Evolutionary conservation across 805 yeast species (phyloP).

Genomic region (Metschnikowia gruessii): DNA sequence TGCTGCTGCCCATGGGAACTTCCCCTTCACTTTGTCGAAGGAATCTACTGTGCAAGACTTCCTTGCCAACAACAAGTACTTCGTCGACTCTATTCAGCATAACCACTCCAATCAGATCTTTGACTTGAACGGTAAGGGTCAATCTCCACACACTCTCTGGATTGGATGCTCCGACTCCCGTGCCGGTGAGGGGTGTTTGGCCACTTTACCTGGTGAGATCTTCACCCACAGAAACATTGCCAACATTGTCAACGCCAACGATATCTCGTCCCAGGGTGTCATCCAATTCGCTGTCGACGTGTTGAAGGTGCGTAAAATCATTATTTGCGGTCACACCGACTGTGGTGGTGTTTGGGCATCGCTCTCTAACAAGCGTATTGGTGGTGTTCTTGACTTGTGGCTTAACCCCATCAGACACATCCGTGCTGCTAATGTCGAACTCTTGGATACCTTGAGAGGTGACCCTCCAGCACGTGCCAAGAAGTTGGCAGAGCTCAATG

Average conservation of each 20-base stretch:
- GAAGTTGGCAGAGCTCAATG: constrained; percentile 24
- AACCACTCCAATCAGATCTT: constrained; percentile 21
- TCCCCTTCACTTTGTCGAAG: constrained; percentile 47
- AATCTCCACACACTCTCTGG: constrained; percentile 23
- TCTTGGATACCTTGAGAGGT: constrained; percentile 16
- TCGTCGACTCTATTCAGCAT: constrained; percentile 21
- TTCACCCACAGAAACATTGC: constrained; percentile 24
- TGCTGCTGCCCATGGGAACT: constrained; percentile 22
- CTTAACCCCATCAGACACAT: constrained; percentile 23
- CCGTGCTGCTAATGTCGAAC: constrained; percentile 20
- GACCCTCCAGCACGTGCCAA: constrained; percentile 20
- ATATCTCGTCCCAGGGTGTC: constrained; percentile 21
- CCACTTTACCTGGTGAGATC: constrained; percentile 22
- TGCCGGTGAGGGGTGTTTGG: constrained; percentile 21
- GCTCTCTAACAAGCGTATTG: constrained; percentile 21
- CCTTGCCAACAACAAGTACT: constrained; percentile 21
- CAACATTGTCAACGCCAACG: constrained; percentile 22
- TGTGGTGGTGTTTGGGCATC: constrained; percentile 25
- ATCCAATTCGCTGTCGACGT: constrained; percentile 23
- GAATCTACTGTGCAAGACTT: constrained; percentile 21
- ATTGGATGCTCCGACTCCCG: constrained; percentile 23
- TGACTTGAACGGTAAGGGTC: constrained; percentile 22
- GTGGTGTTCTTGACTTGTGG: constrained; percentile 24
- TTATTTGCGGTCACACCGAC: constrained; percentile 24
- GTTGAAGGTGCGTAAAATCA: constrained; percentile 21